Percentiles rank a stretch among this genome's conserved stretches.
phyloP scores from a whole-genome alignment of 2,329 filamentous ascomycete genomes.

The Karstenula rhodostoma region DNA sequence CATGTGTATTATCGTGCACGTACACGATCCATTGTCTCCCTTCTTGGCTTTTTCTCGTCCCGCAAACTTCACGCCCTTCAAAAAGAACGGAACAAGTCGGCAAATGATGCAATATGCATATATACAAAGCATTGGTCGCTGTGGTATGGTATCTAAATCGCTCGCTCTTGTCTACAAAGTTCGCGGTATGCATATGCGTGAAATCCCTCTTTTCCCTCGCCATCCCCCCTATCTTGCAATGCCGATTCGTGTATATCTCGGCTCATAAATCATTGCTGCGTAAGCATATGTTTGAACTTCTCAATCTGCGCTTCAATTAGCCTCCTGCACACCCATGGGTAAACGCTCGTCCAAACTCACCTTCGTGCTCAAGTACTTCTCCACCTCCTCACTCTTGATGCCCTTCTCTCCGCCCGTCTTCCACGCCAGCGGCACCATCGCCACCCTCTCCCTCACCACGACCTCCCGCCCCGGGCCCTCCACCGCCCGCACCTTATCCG shows the following conservation, averaged over 20 bases:
- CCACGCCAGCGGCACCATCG: constrained; percentile 97
- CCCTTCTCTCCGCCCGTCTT: constrained; percentile 78
- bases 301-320: constrained; percentile 53
- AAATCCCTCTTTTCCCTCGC: no score
- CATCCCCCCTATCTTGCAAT: neutral
- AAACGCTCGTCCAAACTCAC: constrained; percentile 59
- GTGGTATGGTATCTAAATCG: constrained; percentile 4
- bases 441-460: constrained; percentile 85
- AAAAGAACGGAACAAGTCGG: no score
- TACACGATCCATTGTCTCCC: no score
- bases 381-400: constrained; percentile 86
- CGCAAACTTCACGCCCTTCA: no score
- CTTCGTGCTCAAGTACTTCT: constrained; percentile 95
- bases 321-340: neutral
- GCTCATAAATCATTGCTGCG: constrained; percentile 30
- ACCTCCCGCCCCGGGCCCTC: constrained; percentile 91
- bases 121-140: neutral
- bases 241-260: neutral
- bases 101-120: neutral
- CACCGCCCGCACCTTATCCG: constrained; percentile 93
- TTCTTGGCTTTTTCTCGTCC: no score
- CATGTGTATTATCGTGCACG: no score
- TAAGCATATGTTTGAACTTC: constrained; percentile 63
- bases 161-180: neutral
- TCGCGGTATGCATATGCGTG: neutral